A percentile compares a stretch with the other conserved stretches of the same genome.
Evolutionary conservation across 1,139 yeast genomes (phyloP).

Genomic region (Waltiozyma sp.): DNA sequence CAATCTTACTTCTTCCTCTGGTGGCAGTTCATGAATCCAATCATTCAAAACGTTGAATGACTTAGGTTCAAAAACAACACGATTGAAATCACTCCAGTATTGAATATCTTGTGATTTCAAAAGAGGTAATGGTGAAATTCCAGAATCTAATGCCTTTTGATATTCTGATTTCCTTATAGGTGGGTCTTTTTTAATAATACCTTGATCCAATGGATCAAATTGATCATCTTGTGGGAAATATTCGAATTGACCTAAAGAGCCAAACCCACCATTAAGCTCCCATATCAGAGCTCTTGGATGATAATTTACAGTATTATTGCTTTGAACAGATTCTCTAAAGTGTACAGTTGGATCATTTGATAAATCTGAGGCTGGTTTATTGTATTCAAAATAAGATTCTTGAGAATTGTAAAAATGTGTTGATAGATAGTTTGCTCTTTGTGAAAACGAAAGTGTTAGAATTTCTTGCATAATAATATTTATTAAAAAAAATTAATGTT

Average conservation of each 20-base stretch:
- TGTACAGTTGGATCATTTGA: constrained; percentile 34
- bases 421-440: constrained; percentile 56
- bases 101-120: constrained; percentile 33
- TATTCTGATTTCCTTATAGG: constrained; percentile 39
- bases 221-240: constrained; percentile 24
- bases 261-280: constrained; percentile 63
- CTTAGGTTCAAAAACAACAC: constrained; percentile 55
- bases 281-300: constrained; percentile 72
- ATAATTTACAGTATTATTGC: constrained; percentile 42
- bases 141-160: constrained; percentile 51
- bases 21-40: constrained; percentile 43
- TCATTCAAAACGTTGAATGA: constrained; percentile 40
- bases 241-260: constrained; percentile 45
- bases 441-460: constrained; percentile 60
- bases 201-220: constrained; percentile 4
- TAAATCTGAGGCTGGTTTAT: constrained; percentile 20
- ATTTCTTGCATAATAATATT: constrained; percentile 82
- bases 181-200: constrained; percentile 18
- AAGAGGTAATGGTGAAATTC: constrained; percentile 21
- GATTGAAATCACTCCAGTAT: constrained; percentile 79
- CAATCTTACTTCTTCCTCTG: constrained; percentile 24
- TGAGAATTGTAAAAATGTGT: constrained; percentile 79
- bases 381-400: constrained; percentile 54
- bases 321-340: constrained; percentile 30
- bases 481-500: too few species aligned